Evolutionary conservation across 805 yeast genomes (phyloP), one percentile per base, ranked within the genome.

Genomic region (Maudiozyma barnettii): DNA sequence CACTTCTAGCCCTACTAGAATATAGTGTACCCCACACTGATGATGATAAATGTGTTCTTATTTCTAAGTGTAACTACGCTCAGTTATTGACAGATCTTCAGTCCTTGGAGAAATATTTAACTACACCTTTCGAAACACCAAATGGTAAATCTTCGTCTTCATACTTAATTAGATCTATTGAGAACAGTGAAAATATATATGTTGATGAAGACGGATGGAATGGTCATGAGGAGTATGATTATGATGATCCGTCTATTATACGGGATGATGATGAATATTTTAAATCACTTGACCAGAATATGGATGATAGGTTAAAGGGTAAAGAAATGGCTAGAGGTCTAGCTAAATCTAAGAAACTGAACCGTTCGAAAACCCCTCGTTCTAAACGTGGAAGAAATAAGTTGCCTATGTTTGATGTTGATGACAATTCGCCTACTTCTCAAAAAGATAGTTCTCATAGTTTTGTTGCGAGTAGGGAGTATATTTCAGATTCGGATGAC

Each of bases 401-500:
- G 14, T 39, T 57, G n/a, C 54, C 60, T 4, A 46, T 22, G 19
- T 47, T 45, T 41, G 54, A 53, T 40, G 49, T 31, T 5, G 55
- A 50, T 26, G 48, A 40, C 5, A 49, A 44, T 13, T 36, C 37
- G 12, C 37, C 23, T 4, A 37, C 18, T 13, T 13, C 14, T 3
- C 26, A 31, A 9, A 13, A 31, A 5, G 36, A 42, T 19, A 50
- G 46, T 31, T 41, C 43, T 16, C 49, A 52, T 30, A 7, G n/a
- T 20, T 44, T 42, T 7, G 49, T 57, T 7, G 51, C 58, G 1
- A 63, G 67, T 46, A 63, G 60, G 44, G 67, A 62, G 36, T 57
- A 56, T 41, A 60, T 65, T 20, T 55, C 60, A 44, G 68, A 64
- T 45, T 63, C 69, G 21, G 67, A 63, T 16, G 66, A 57, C 5